These are phyloP conservation scores for Hymenoscyphus repandus DNA, from an alignment of 2,329 filamentous ascomycete genomes.

Conservation along the genomic window DNA sequence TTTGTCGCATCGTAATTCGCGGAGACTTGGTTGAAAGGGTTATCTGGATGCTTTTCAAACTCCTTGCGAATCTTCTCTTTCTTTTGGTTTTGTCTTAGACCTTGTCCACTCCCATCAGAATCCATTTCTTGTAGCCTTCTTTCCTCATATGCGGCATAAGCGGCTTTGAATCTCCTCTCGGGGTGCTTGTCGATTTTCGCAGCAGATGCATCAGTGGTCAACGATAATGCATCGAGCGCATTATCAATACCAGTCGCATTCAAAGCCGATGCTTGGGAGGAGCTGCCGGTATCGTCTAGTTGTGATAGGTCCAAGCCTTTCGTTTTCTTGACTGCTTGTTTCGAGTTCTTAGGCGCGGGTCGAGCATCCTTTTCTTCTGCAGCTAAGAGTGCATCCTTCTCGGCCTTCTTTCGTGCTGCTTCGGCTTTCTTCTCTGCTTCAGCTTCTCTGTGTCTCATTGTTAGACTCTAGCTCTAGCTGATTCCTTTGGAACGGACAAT, in stretches of 20 bases:
- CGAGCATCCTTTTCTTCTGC: constrained; percentile 82
- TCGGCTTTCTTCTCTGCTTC: constrained; percentile 81
- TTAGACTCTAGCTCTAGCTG: neutral
- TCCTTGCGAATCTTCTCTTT: constrained; percentile 82
- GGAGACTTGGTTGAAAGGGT: constrained; percentile 85
- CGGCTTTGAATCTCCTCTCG: constrained; percentile 80
- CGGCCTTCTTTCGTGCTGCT: constrained; percentile 81
- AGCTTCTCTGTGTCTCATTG: constrained; percentile 56
- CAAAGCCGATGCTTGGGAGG: constrained; percentile 49
- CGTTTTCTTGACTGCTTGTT: constrained; percentile 62
- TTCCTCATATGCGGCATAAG: constrained; percentile 78
- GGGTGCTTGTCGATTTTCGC: constrained; percentile 83
- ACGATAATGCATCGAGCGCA: constrained; percentile 76
- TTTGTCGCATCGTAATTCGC: constrained; percentile 71
- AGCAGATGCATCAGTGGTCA: constrained; percentile 51
- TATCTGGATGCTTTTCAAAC: constrained; percentile 91
- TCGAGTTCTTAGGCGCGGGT: constrained; percentile 62
- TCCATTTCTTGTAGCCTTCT: constrained; percentile 80
- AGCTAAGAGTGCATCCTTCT: constrained; percentile 74
- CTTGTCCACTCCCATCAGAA: constrained; percentile 65
- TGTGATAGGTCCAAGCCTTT: constrained; percentile 69
- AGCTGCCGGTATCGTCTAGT: constrained; percentile 54
- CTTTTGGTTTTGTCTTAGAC: constrained; percentile 76
- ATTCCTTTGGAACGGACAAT: neutral
- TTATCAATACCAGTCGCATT: constrained; percentile 90